A percentile compares a stretch with the other conserved stretches of the same genome.
These are phyloP conservation scores for Clarireedia hainanense DNA, from an alignment of 2,329 filamentous ascomycete genomes.

Conservation along the genomic window DNA sequence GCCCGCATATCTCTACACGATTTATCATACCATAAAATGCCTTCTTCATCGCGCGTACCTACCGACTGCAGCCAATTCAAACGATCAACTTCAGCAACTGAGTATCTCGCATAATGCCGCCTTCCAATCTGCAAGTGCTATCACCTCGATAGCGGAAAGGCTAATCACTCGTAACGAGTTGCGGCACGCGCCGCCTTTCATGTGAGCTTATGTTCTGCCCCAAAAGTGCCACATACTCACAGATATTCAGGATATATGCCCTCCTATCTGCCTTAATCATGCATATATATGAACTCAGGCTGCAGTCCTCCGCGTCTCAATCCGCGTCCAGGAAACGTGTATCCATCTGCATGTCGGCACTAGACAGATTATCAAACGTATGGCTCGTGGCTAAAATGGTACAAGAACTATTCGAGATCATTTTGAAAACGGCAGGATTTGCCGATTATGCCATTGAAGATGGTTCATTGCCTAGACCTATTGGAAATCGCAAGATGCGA, in stretches of 20 bases:
- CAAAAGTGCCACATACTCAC: not conserved
- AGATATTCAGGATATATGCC: slow-evolving; percentile 79
- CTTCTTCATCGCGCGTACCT: slow-evolving; percentile 93
- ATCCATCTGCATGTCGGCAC: slow-evolving; percentile 79
- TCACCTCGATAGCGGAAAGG: slow-evolving; percentile 90
- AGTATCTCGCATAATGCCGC: slow-evolving; percentile 92
- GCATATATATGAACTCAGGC: slow-evolving; percentile 97
- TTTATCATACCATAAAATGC: slow-evolving; percentile 94
- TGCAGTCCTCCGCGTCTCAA: slow-evolving; percentile 80
- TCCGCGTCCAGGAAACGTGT: slow-evolving; percentile 79
- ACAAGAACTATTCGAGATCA: slow-evolving; percentile 89
- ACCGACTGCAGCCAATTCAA: slow-evolving; percentile 58
- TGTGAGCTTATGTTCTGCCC: not conserved
- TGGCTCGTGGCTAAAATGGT: slow-evolving; percentile 99
- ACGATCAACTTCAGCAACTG: slow-evolving; percentile 52
- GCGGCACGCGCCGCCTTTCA: slow-evolving; percentile 80
- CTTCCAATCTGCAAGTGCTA: slow-evolving; percentile 92
- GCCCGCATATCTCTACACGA: slow-evolving; percentile 85
- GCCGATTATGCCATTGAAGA: not conserved
- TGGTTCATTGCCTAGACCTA: not conserved
- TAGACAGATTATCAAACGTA: slow-evolving; percentile 88
- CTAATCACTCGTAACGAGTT: slow-evolving; percentile 74
- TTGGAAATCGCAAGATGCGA: not conserved
- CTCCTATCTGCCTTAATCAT: slow-evolving; percentile 95
- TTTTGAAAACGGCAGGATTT: slow-evolving; percentile 41